Evolutionary conservation across 768 basidiomycete genomes (phyloP), one percentile per base, ranked within the genome.

Genomic region (Udeniomyces megalosporus): DNA sequence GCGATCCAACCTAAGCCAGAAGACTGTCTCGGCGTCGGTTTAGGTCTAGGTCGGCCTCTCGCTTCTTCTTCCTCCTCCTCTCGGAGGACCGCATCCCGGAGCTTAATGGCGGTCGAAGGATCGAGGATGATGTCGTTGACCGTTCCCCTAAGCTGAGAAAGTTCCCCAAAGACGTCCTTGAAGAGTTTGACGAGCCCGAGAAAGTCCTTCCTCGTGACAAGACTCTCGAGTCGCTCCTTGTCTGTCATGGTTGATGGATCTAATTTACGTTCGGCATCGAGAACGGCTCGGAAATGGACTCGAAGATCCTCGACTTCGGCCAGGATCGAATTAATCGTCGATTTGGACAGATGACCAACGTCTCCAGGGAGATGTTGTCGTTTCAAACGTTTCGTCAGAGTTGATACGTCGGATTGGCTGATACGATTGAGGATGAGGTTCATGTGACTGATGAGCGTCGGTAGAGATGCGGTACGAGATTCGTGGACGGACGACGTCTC

Each of bases 71-170:
- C 71, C 5, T 61, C 67, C 17, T 56, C 60, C 22, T 59, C 64
- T 17, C 35, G n/a, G 26, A 64, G 24, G 15, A 69, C 69, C 8
- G 70, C 67, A 38, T 69, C 68, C 32, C 70, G 70, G 34, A 97
- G 75, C 69, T 79, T 82, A 2, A 73, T 67, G 4, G 92, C 92
- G 42, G 82, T 77, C 1, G 80, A 74, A 20, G 95, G 95, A 61
- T 97, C 90, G 26, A 99, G 79, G 51, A 90, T 84, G 48, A 96
- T 78, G 60, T 92, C 85, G 70, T 99, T 99, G 66, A 97, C 75
- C 44, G 84, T 80, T 35, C 82, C 80, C 56, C 91, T 82, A 69
- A 96, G 76, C 66, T 84, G 79, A 1, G 87, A 85, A 70, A 93
- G 78, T 70, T 93, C 89, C 46, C 77, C 77, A 66, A 97, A 87